Percentiles rank a stretch among this genome's conserved stretches.
Evolutionary conservation across 768 basidiomycete species (phyloP).

Genomic region (Collybiopsis confluens): DNA sequence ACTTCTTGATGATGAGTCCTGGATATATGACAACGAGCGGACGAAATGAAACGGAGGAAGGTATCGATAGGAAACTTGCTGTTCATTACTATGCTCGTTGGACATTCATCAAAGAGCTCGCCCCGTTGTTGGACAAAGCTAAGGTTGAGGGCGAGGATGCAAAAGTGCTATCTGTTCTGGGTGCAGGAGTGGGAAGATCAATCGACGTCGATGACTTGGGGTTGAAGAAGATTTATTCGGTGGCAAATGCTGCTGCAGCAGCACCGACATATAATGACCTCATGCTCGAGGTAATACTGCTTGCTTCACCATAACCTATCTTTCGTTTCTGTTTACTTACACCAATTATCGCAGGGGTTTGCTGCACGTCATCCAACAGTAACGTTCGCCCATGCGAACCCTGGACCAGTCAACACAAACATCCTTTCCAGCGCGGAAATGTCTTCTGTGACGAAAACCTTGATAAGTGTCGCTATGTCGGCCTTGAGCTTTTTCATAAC

Average conservation of each 20-base stretch:
- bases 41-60: constrained; percentile 28
- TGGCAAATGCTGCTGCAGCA: constrained; percentile 12
- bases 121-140: constrained; percentile 19
- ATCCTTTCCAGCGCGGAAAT: constrained; percentile 16
- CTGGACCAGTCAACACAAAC: constrained; percentile 31
- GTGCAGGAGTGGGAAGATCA: constrained; percentile 17
- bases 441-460: constrained; percentile 10
- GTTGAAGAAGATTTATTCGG: constrained; percentile 23
- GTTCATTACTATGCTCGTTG: constrained; percentile 30
- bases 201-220: constrained; percentile 25
- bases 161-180: constrained; percentile 26
- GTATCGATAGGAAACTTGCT: constrained; percentile 28
- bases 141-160: constrained; percentile 19
- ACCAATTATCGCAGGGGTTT: constrained; percentile 21
- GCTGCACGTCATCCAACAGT: constrained; percentile 25
- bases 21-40: constrained; percentile 21
- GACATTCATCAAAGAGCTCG: constrained; percentile 28
- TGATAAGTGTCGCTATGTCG: constrained; percentile 10
- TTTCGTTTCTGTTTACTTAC: neutral
- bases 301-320: neutral
- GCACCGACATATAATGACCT: constrained; percentile 24
- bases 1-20: constrained; percentile 26
- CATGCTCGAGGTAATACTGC: constrained; percentile 13
- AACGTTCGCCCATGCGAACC: constrained; percentile 31
- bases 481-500: constrained; percentile 5